Evolutionary conservation across 768 basidiomycete genomes (phyloP).

Genomic region (Naematelia aurantialba): DNA sequence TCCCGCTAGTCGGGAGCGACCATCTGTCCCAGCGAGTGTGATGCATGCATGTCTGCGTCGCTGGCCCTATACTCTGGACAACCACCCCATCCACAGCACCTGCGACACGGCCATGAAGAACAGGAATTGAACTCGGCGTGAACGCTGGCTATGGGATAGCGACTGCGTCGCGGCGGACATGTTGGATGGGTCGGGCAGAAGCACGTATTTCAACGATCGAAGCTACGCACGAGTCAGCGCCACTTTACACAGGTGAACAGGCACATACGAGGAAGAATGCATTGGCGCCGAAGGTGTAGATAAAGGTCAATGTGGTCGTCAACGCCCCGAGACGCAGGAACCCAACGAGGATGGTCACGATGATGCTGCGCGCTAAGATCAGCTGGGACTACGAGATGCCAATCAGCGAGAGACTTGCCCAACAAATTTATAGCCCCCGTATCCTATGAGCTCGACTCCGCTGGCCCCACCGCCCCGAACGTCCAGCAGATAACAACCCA

Average conservation of each 20-base stretch:
- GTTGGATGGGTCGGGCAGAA: constrained; percentile 73
- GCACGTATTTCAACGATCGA: constrained; percentile 84
- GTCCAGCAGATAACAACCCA: constrained; percentile 89
- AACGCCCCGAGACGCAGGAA: constrained; percentile 63
- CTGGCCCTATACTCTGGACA: constrained; percentile 68
- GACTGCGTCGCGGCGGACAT: constrained; percentile 59
- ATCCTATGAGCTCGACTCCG: constrained; percentile 69
- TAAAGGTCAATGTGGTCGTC: constrained; percentile 67
- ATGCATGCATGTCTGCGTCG: background rate
- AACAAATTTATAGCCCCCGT: constrained; percentile 96
- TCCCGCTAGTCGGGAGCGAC: no score
- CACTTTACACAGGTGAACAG: no score
- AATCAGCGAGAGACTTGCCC: constrained; percentile 59
- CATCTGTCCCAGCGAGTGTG: background rate
- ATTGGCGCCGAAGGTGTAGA: constrained; percentile 83
- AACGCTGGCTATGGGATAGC: constrained; percentile 71
- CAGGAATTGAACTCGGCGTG: constrained; percentile 81
- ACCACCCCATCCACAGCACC: constrained; percentile 76
- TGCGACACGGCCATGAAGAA: constrained; percentile 80
- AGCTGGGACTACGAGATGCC: background rate
- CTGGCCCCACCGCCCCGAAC: constrained; percentile 68
- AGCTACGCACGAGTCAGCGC: constrained; percentile 56
- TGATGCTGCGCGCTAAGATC: constrained; percentile 62
- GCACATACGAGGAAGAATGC: constrained; percentile 82
- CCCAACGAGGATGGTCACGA: constrained; percentile 69